Percentiles rank a stretch among this genome's conserved stretches.
Conservation (phyloP, 768 basidiomycete species). For the Rubroboletus pulcherrimus region DNA sequence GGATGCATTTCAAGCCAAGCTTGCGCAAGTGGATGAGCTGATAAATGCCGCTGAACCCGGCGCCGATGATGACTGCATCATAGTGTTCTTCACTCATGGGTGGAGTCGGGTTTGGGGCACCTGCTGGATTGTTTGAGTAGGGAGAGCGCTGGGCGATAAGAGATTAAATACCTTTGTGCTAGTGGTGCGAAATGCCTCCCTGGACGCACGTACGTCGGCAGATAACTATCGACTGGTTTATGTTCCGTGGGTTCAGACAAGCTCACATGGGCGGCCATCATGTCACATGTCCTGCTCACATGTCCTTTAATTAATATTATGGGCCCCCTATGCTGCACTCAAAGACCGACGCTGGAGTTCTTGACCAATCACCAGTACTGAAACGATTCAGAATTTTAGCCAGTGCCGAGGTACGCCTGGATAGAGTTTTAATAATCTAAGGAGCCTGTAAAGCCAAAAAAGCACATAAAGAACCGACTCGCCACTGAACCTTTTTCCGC, state of each 20-base stretch:
- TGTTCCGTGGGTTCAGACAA: neutral
- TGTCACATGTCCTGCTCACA: neutral
- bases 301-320: neutral
- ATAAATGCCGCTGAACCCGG: constrained; percentile 8
- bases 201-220: neutral
- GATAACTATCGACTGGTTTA: neutral
- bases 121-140: neutral
- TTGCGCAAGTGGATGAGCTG: constrained; percentile 9
- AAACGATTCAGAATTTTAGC: no score
- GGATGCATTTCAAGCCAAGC: constrained; percentile 6
- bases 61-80: constrained; percentile 9
- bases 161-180: neutral
- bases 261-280: neutral
- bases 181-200: neutral
- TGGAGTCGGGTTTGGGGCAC: neutral
- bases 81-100: constrained; percentile 5
- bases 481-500: neutral
- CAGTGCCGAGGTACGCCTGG: neutral
- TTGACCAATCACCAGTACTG: neutral
- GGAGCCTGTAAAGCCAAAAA: neutral
- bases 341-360: neutral
- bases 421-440: neutral
- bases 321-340: no score
- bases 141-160: neutral
- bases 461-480: neutral